phyloP scores from a whole-genome alignment of 257 asterid species.

The Solanum corneliomulleri region DNA sequence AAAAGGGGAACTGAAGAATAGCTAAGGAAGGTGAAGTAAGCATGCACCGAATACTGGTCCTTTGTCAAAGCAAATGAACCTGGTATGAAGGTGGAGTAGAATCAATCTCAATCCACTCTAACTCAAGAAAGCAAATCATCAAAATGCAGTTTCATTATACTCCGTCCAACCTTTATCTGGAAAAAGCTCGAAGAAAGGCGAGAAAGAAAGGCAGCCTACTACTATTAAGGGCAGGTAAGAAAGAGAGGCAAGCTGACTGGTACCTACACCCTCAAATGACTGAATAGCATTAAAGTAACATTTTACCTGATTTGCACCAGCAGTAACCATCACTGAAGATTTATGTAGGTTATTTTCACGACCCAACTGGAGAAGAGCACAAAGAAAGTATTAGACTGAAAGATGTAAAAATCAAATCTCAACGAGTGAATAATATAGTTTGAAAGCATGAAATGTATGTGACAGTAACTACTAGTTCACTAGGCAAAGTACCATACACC shows the following conservation, averaged over 20 bases:
- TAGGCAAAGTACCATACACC: neutral
- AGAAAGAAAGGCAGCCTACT: neutral
- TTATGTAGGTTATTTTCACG: conserved; percentile 60
- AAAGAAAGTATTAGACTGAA: neutral
- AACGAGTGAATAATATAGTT: neutral
- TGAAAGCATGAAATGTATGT: neutral
- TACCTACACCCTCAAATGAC: neutral
- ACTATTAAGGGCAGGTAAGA: neutral
- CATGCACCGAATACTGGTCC: neutral
- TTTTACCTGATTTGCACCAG: conserved; percentile 97
- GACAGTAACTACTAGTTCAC: neutral
- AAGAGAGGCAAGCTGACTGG: neutral
- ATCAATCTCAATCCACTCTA: neutral
- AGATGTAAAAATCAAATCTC: neutral
- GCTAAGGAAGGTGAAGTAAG: neutral
- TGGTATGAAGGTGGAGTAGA: neutral
- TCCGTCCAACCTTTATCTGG: neutral
- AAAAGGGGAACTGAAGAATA: neutral
- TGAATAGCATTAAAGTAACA: neutral
- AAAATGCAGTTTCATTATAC: neutral
- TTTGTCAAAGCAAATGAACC: neutral
- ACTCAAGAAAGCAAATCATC: neutral
- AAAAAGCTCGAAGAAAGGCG: neutral
- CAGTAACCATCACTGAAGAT: conserved; percentile 97
- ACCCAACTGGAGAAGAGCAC: conserved; percentile 36